Base-by-base conservation (phyloP, 2,329 filamentous ascomycete species). In the Trichoderma arundinaceum region DNA sequence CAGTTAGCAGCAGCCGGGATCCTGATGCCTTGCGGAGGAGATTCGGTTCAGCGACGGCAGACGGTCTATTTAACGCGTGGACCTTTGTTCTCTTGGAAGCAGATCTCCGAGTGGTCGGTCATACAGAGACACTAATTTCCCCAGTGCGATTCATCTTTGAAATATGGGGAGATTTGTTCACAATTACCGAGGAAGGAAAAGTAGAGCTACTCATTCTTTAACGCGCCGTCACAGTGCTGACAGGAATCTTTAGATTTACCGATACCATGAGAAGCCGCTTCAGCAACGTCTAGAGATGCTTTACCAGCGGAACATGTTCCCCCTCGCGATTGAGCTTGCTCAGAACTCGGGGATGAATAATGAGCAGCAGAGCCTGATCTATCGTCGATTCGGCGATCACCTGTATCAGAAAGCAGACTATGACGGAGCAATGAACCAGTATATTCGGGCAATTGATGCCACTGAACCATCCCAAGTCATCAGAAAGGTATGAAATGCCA, bases 361-460 rank as follows among this genome's bases (percentile, higher is more conserved):
- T 2, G 82, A 89, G 53, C 92, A 97, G 76, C 92, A 96, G 72
- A 97, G 96, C 72, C 83, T 91, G 66, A 99, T 99, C 66, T 96
- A 94, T 74, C 89, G 94, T 66, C 94, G 90, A 75, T 98, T 97
- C 76, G 95, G 94, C 12, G 95, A 99, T 75, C 92, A 94, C 73
- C 79, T 98, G 3, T 98, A 99, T 73, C 92, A 96, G 70, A 97
- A 96, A 73, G 92, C 91, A 4, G 94, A 97, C 74, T 99, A 94
- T 74, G 95, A 99, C 74, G 95, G 92, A 7, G 94, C 96, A n/a
- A 99, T 99, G 96, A 90, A 96, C 72, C 95, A 98, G 76, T 99
- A 99, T 74, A 88, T 99, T 68, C 91, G 92, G 71, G 94, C 96
- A 0, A 97, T 99, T 67, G 94, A 97, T 74, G 95, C 92, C 66